Evolutionary conservation across 176 grass and related monocot genomes (phyloP).

Genomic region (Echinochloa phyllopogon): DNA sequence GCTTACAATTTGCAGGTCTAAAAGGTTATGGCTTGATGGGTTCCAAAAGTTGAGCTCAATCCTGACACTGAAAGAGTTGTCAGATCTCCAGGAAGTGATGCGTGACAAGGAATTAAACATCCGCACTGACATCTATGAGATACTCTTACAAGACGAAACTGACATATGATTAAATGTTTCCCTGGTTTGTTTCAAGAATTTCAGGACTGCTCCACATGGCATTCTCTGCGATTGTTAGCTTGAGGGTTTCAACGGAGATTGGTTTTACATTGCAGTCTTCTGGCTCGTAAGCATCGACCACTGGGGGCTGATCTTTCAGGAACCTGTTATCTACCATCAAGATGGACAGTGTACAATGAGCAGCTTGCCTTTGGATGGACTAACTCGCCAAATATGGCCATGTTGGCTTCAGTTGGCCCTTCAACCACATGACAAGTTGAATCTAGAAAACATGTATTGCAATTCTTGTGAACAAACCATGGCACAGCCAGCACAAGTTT

Average conservation of each 20-base stretch:
- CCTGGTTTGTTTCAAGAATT: slow-evolving; percentile 16
- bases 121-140: slow-evolving; percentile 95
- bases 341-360: background rate
- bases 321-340: slow-evolving; percentile 12
- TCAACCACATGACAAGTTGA: background rate
- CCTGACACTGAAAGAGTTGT: slow-evolving; percentile 82
- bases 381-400: background rate
- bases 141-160: slow-evolving; percentile 86
- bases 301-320: background rate
- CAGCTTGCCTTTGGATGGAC: background rate
- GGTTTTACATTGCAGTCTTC: slow-evolving; percentile 24
- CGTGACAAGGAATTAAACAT: slow-evolving; percentile 87
- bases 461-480: background rate
- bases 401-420: background rate
- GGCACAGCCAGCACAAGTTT: background rate
- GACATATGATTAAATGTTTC: slow-evolving; percentile 41
- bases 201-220: background rate
- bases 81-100: slow-evolving; percentile 99
- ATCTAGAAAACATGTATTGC: background rate
- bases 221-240: background rate
- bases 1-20: slow-evolving; percentile 63
- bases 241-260: slow-evolving; percentile 30
- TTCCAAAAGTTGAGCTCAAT: slow-evolving; percentile 81
- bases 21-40: slow-evolving; percentile 96
- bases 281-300: background rate